Evolutionary conservation across 1,139 yeast species (phyloP), one percentile per base, ranked within the genome.

Genomic region (Kazachstania sp.): DNA sequence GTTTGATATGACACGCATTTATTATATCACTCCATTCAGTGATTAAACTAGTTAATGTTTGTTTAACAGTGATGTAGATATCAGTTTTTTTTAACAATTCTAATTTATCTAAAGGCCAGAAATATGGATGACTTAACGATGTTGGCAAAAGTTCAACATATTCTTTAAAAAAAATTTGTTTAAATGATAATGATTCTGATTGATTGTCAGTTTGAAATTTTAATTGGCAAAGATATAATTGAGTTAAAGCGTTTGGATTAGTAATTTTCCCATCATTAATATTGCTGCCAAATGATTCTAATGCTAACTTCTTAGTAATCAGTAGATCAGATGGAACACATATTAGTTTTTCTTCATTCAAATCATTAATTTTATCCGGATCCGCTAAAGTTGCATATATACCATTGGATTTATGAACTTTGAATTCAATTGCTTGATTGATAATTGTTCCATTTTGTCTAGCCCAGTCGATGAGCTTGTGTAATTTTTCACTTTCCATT

Each of bases 101-200:
- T 51, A 76, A 69, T 41, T 83, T 84, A 5, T 67, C 66, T 0
- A 72, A 63, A 15, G 67, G 64, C 86, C 90, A 86, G 49, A 77
- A 77, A 46, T 78, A 75, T 1, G 95, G 94, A 5, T 82, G 72
- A 35, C 73, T 72, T 28, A 78, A 71, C 13, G 71, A 67, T 2
- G 61, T 52, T 0, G 95, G 95, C 23, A 87, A 70, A n/a, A 74
- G 61, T 26, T 70, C 63, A 32, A 86, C 60, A 58, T 86, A 88
- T 0, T 82, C 77, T 42, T 60, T 49, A 56, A 59, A 74, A 48
- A 64, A 65, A 3, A 57, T 47, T 1, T 65, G 58, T 3, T 23
- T n/a, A 4, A n/a, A n/a, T 8, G 12, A 7, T n/a, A 39, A 28
- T 2, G 4, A 4, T 20, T 16, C 8, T 2, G 32, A 19, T n/a